phyloP scores from a whole-genome alignment of 345 rosid species.

The Salix viminalis region DNA sequence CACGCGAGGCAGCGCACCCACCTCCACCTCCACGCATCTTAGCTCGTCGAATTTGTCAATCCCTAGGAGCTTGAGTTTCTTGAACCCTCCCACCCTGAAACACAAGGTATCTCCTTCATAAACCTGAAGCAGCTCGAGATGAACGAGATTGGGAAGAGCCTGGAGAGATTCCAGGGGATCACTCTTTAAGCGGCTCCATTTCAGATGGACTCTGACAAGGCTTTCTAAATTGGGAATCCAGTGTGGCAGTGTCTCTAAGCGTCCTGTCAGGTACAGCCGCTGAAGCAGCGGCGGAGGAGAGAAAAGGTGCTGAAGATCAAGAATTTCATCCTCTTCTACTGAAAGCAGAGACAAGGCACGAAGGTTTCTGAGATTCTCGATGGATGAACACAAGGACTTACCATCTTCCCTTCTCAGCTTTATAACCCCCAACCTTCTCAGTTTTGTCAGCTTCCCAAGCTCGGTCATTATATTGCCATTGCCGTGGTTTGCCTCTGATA shows the following conservation, averaged over 20 bases:
- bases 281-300: conserved; percentile 34
- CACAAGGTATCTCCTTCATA: conserved; percentile 19
- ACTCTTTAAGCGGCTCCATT: conserved; percentile 25
- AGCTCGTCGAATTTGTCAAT: conserved; percentile 33
- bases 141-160: conserved; percentile 32
- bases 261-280: conserved; percentile 31
- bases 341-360: conserved; percentile 28
- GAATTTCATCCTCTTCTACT: conserved; percentile 20
- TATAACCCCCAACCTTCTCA: conserved; percentile 8
- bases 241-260: conserved; percentile 23
- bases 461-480: not conserved
- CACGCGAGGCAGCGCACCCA: conserved; percentile 28
- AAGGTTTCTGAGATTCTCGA: conserved; percentile 9
- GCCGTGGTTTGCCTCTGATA: conserved; percentile 2
- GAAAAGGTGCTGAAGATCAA: conserved; percentile 32
- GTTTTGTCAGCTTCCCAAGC: not conserved
- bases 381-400: not conserved
- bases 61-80: conserved; percentile 31
- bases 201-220: conserved; percentile 23
- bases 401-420: conserved; percentile 14
- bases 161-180: conserved; percentile 34
- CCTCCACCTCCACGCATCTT: conserved; percentile 18
- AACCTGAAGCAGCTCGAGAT: conserved; percentile 32
- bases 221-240: conserved; percentile 30
- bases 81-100: conserved; percentile 27